Conservation (phyloP, 805 yeast species). For the Teunomyces atbi region DNA sequence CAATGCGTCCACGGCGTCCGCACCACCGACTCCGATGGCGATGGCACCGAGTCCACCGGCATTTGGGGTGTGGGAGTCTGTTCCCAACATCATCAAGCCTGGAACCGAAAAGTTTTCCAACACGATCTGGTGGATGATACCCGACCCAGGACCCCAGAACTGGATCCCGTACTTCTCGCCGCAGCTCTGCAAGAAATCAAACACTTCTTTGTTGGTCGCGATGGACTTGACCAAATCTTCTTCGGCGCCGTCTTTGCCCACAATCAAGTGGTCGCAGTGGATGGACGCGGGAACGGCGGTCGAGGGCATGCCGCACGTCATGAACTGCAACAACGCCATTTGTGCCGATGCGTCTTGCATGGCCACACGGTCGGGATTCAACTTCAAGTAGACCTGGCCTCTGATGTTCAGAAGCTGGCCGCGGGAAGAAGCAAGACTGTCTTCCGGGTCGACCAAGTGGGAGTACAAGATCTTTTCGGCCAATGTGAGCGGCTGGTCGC, state of each 20-base stretch:
- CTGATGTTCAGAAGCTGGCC: conserved; percentile 57
- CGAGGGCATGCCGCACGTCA: conserved; percentile 88
- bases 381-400: conserved; percentile 87
- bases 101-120: conserved; percentile 96
- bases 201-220: conserved; percentile 88
- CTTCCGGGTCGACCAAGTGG: conserved; percentile 87
- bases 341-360: conserved; percentile 99
- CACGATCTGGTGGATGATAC: conserved; percentile 97
- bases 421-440: conserved; percentile 54
- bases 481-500: conserved; percentile 75
- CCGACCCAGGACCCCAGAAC: conserved; percentile 99
- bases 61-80: conserved; percentile 98
- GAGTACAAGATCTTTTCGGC: conserved; percentile 95
- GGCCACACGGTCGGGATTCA: conserved; percentile 96
- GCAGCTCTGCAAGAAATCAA: conserved; percentile 89
- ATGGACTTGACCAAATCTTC: conserved; percentile 79
- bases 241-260: conserved; percentile 91
- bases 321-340: conserved; percentile 97
- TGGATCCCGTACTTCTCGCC: conserved; percentile 95
- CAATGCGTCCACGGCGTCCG: conserved; percentile 97
- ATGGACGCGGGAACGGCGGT: conserved; percentile 94
- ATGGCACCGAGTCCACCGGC: conserved; percentile 99
- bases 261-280: conserved; percentile 97
- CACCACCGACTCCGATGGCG: conserved; percentile 99
- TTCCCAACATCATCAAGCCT: conserved; percentile 95